phyloP scores from a whole-genome alignment of 2,329 filamentous ascomycete genomes.

The Thielaviopsis populi region DNA sequence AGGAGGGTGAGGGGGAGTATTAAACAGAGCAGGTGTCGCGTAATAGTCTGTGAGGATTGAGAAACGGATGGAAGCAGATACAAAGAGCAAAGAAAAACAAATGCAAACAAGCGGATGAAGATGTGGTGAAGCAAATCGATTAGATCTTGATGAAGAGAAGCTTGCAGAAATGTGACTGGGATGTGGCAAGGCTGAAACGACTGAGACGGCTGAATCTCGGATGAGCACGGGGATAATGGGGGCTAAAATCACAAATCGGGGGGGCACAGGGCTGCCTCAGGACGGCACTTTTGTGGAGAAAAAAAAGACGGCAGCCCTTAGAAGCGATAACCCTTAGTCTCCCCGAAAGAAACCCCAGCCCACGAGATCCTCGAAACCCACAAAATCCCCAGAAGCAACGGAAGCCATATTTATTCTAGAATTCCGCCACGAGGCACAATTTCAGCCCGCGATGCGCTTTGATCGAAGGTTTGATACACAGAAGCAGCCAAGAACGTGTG shows the following conservation, averaged over 20 bases:
- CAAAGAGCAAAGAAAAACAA: constrained; percentile 10
- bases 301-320: too few relatives aligned
- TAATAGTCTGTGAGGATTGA: constrained; percentile 8
- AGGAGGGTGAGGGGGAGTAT: constrained; percentile 16
- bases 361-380: not conserved
- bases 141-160: constrained; percentile 3
- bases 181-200: constrained; percentile 11
- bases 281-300: too few relatives aligned
- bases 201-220: constrained; percentile 7
- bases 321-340: too few relatives aligned
- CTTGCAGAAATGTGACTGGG: constrained; percentile 2
- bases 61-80: constrained; percentile 9
- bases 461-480: not conserved
- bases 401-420: not conserved
- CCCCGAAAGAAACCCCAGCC: too few relatives aligned
- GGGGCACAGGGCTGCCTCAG: too few relatives aligned
- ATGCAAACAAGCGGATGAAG: constrained; percentile 6
- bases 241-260: not conserved
- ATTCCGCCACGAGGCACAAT: not conserved
- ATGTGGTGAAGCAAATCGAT: constrained; percentile 6
- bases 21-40: constrained; percentile 26
- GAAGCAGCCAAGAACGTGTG: not conserved
- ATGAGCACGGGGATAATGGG: not conserved
- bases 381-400: not conserved
- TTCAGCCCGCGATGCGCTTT: not conserved